Evolutionary conservation across 805 yeast species (phyloP), one percentile per base, ranked within the genome.

Genomic region (Wickerhamomyces canadensis): DNA sequence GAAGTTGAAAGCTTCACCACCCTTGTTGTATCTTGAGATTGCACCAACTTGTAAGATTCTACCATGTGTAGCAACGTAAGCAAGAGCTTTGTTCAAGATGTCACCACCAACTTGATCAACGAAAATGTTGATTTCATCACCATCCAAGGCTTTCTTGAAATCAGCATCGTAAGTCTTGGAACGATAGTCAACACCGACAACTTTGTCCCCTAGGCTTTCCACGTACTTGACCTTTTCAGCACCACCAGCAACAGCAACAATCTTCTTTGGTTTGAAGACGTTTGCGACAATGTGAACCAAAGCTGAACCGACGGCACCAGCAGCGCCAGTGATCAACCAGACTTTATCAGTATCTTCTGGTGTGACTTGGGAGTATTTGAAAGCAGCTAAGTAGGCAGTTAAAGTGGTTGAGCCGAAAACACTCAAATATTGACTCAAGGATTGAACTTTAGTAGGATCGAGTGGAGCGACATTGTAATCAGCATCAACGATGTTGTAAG

Each of bases 241-340:
- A 9, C 78, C 72, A 38, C 85, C 84, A 14, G 84, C 75, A 44
- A 78, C 69, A 30, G 80, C 85, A 51, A 78, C 66, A 19, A 80
- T 78, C 46, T 65, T 71, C 30, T 66, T 58, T 21, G 80, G 80
- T 26, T 72, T 71, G 52, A 71, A 64, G 10, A 73, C 56, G 27
- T 69, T 60, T 42, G 74, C 62, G 29, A 84, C 79, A 11, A 80
- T 52, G 54, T 78, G 84, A 16, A 78, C 72, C 33, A 65, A 72
- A 33, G 68, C 58, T 19, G 76, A 68, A 12, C 86, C 86, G n/a
- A 80, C 80, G n/a, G 84, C 84, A 42, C 87, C 87, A 7, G 80
- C 71, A 12, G 86, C 86, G 40, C 84, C 85, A 15, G 80, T 72
- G 31, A 80, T 62, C 31, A 78, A 58, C 45, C 74, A 64, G 7